Evolutionary conservation across 345 rosid species (phyloP).

Genomic region (Tarenaya hassleriana): DNA sequence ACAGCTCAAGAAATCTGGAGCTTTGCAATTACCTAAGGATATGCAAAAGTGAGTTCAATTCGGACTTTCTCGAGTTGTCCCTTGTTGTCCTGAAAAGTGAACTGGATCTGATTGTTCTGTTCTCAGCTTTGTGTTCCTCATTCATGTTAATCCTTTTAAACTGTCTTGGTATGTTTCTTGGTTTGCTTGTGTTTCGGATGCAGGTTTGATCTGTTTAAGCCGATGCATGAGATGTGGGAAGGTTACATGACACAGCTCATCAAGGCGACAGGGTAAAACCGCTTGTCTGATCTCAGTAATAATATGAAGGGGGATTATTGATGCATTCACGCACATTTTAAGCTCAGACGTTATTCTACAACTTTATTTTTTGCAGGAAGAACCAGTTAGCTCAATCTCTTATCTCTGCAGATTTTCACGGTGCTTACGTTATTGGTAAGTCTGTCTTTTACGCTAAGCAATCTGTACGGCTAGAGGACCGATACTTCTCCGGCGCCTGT

Average conservation of each 20-base stretch:
- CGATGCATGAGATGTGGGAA: conserved; percentile 79
- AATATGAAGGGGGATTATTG: neutral
- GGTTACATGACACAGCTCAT: conserved; percentile 46
- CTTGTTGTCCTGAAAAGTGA: neutral
- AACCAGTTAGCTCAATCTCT: conserved; percentile 43
- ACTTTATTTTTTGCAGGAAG: conserved; percentile 37
- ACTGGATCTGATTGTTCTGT: neutral
- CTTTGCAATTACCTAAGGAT: conserved; percentile 43
- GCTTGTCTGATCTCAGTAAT: neutral
- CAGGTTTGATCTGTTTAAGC: conserved; percentile 53
- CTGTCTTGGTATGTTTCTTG: neutral
- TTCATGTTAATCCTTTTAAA: neutral
- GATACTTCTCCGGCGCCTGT: conserved; percentile 5
- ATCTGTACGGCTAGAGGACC: neutral
- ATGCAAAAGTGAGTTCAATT: conserved; percentile 46
- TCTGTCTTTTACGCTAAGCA: neutral
- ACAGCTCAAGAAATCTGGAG: conserved; percentile 61
- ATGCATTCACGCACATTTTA: conserved; percentile 8
- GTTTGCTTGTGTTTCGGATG: conserved; percentile 20
- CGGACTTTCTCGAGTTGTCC: neutral
- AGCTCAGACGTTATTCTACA: conserved; percentile 9
- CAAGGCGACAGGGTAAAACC: conserved; percentile 43
- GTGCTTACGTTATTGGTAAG: conserved; percentile 60
- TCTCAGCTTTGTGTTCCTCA: no score
- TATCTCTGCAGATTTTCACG: conserved; percentile 59